Evolutionary conservation across 2,329 filamentous ascomycete genomes (phyloP), one percentile per base, ranked within the genome.

Genomic region (Phyllosticta citribraziliensis): DNA sequence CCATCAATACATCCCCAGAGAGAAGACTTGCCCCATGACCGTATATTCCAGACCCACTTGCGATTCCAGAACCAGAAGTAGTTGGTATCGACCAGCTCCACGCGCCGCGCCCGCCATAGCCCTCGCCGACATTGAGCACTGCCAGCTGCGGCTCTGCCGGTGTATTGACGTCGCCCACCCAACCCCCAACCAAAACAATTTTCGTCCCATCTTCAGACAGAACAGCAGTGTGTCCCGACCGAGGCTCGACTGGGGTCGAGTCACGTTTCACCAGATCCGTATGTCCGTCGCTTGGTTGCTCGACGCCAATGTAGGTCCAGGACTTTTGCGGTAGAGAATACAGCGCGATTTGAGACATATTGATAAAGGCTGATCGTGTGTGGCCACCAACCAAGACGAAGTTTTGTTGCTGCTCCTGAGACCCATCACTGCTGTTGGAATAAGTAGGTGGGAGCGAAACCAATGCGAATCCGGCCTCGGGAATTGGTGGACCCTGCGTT

Each of bases 321-420:
- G 83, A 87, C 69, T 91, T 86, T 68, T 95, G 88, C 0, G 93
- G 93, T 6, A 97, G 78, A 59, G 86, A 92, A 80, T 92, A 96
- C 1, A 97, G 78, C 0, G 91, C 93, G 1, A 93, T 84, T 52
- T 91, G 89, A 61, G 90, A 95, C 88, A 96, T 97, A 72, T 97
- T 96, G 75, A 97, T 87, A 70, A 96, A 97, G 0, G 91, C 92
- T 17, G 79, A 74, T 66, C 84, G 80, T 0, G 91, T 96, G 70
- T 97, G 91, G 0, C 93, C 93, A 51, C 92, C 93, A 17, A 97
- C 77, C 22, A 97, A 76, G 12, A 96, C 84, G 66, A 90, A 93
- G 67, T 87, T 86, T 64, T 88, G 85, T 70, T 92, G 85, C 69
- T 91, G 88, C 4, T 85, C 87, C 51, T 87, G 78, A 2, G 79